A percentile compares a stretch with the other conserved stretches of the same genome.
Conservation (phyloP, 768 basidiomycete species). For the Boletus rubescentipes region DNA sequence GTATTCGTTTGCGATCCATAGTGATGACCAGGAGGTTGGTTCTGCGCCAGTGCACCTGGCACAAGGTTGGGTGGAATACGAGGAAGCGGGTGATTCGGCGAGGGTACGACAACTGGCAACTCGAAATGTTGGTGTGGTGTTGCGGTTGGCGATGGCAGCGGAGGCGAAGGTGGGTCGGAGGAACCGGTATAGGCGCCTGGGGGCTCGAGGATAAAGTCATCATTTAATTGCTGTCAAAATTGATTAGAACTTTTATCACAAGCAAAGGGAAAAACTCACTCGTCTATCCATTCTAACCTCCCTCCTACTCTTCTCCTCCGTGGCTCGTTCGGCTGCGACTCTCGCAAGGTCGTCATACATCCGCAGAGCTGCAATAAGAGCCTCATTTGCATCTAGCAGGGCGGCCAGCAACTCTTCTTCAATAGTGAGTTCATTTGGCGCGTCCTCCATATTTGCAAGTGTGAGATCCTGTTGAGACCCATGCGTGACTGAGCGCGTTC, state of each 20-base stretch:
- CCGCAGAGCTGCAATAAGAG: constrained; percentile 62
- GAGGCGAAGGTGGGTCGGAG: constrained; percentile 32
- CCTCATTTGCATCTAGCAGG: constrained; percentile 71
- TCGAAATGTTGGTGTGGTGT: constrained; percentile 34
- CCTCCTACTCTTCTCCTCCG: constrained; percentile 67
- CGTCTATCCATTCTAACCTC: constrained; percentile 65
- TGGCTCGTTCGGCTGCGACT: constrained; percentile 53
- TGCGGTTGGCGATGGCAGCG: constrained; percentile 23
- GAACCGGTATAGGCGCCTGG: constrained; percentile 20
- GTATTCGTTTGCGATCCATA: constrained; percentile 29
- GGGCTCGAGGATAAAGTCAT: constrained; percentile 25
- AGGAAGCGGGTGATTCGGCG: constrained; percentile 38
- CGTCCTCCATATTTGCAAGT: constrained; percentile 31
- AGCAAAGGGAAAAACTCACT: constrained; percentile 42
- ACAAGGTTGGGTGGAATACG: constrained; percentile 35
- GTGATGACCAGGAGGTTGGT: constrained; percentile 15
- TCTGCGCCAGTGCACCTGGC: constrained; percentile 15
- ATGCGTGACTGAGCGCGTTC: constrained; percentile 19
- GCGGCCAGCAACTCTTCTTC: constrained; percentile 77
- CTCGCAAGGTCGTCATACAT: constrained; percentile 79
- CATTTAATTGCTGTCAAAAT: constrained; percentile 21
- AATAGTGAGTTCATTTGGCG: constrained; percentile 49
- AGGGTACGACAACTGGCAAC: constrained; percentile 31
- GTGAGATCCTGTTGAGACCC: constrained; percentile 21
- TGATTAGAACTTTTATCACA: background rate